These are phyloP conservation scores for Noccaea bulbosa DNA, from an alignment of 345 rosid genomes.

Conservation along the genomic window DNA sequence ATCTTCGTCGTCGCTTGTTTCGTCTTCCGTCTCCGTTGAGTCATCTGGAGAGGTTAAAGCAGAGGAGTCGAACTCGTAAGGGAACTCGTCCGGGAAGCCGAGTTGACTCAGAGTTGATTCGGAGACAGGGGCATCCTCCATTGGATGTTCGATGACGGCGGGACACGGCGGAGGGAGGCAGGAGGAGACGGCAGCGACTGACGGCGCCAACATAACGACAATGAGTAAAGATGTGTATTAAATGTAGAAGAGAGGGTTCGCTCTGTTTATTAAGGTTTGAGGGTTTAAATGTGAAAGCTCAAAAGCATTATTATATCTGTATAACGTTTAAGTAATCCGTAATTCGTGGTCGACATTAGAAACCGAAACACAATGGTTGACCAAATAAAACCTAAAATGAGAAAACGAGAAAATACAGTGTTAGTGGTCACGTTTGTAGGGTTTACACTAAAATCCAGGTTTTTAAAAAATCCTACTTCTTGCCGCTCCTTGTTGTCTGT, in stretches of 20 bases:
- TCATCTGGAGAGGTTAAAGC: constrained; percentile 54
- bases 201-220: constrained; percentile 46
- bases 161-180: constrained; percentile 51
- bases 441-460: background rate
- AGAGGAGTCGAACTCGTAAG: constrained; percentile 62
- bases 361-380: constrained; percentile 15
- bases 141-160: constrained; percentile 33
- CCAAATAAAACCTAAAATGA: constrained; percentile 12
- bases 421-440: constrained; percentile 11
- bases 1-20: constrained; percentile 66
- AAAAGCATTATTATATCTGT: constrained; percentile 8
- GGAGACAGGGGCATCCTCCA: constrained; percentile 1
- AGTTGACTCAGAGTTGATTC: constrained; percentile 32
- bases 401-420: constrained; percentile 13
- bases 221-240: background rate
- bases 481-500: constrained; percentile 2
- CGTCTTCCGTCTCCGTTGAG: constrained; percentile 59
- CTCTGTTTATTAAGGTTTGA: constrained; percentile 67
- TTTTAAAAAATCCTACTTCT: background rate
- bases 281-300: constrained; percentile 51
- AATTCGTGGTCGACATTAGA: constrained; percentile 19
- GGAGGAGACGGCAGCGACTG: constrained; percentile 41
- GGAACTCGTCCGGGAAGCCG: constrained; percentile 63
- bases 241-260: constrained; percentile 46
- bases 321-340: constrained; percentile 9